Evolutionary conservation across 352 stramenopile species (phyloP).

Genomic region (Phytophthora pinifolia): DNA sequence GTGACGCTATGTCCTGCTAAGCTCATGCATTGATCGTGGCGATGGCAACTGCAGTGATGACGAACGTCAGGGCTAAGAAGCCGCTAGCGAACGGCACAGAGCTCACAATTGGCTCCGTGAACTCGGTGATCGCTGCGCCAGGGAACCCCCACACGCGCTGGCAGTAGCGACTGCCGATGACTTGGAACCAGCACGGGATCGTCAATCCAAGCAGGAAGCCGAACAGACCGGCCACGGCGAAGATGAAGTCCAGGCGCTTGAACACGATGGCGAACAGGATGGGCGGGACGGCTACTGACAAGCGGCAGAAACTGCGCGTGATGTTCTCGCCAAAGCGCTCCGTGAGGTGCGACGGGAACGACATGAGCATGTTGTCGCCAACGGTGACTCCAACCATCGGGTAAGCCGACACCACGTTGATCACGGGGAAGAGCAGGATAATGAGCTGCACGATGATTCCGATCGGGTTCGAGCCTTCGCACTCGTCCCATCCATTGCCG

Average conservation of each 20-base stretch:
- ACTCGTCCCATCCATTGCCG: conserved; percentile 73
- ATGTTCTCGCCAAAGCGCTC: conserved; percentile 42
- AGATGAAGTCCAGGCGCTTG: conserved; percentile 89
- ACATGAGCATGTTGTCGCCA: conserved; percentile 87
- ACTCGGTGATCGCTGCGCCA: conserved; percentile 69
- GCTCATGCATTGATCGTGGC: conserved; percentile 53
- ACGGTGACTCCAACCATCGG: conserved; percentile 85
- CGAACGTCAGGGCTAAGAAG: conserved; percentile 70
- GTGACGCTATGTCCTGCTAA: background rate
- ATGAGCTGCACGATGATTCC: conserved; percentile 72
- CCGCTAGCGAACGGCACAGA: conserved; percentile 57
- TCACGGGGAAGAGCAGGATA: conserved; percentile 80
- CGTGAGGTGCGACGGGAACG: conserved; percentile 64
- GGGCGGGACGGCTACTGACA: conserved; percentile 64
- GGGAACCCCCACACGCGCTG: conserved; percentile 70
- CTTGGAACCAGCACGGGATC: conserved; percentile 86
- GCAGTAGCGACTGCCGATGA: conserved; percentile 80
- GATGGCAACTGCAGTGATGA: conserved; percentile 67
- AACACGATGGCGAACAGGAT: conserved; percentile 79
- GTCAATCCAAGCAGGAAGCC: conserved; percentile 76
- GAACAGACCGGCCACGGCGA: conserved; percentile 74
- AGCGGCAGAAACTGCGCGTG: conserved; percentile 58
- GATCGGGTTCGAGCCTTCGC: conserved; percentile 43
- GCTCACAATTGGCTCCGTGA: conserved; percentile 64
- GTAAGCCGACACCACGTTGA: conserved; percentile 86